These are phyloP conservation scores for Anacardium occidentale DNA, from an alignment of 345 rosid species.

Conservation along the genomic window DNA sequence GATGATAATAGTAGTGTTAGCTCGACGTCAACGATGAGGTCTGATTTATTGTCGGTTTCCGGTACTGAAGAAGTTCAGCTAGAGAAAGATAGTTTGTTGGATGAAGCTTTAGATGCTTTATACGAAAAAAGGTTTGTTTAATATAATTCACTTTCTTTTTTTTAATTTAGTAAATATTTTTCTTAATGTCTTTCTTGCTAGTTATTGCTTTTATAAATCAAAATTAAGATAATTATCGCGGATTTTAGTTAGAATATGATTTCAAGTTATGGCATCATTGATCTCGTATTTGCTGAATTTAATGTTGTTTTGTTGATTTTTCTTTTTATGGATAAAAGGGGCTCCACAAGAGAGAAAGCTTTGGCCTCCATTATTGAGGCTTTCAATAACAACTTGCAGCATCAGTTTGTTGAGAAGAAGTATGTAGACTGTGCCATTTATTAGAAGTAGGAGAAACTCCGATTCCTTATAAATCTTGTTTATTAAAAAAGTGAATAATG, in stretches of 20 bases:
- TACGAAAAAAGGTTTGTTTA: conserved; percentile 64
- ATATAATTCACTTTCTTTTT: background rate
- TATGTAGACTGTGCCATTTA: conserved; percentile 22
- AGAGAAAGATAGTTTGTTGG: conserved; percentile 63
- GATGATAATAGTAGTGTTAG: conserved; percentile 80
- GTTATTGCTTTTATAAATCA: too few species aligned
- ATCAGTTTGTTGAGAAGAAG: conserved; percentile 79
- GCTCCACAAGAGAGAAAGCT: conserved; percentile 85
- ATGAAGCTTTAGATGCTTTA: conserved; percentile 80
- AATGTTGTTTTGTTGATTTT: conserved; percentile 7
- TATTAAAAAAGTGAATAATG: background rate
- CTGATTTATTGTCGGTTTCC: conserved; percentile 49
- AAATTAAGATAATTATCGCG: too few species aligned
- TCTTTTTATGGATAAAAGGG: conserved; percentile 44
- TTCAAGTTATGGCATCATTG: too few species aligned
- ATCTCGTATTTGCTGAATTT: conserved; percentile 3
- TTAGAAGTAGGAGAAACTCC: background rate
- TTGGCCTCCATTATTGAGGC: conserved; percentile 63
- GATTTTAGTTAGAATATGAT: too few species aligned
- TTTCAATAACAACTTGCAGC: conserved; percentile 65
- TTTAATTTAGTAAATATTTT: too few species aligned
- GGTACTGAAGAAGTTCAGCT: conserved; percentile 61
- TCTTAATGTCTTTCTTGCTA: background rate
- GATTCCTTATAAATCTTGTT: background rate
- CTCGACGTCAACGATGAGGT: conserved; percentile 64